Percentiles rank a stretch among this genome's conserved stretches.
phyloP scores from a whole-genome alignment of 345 rosid genomes.

The Lepidium didymum region DNA sequence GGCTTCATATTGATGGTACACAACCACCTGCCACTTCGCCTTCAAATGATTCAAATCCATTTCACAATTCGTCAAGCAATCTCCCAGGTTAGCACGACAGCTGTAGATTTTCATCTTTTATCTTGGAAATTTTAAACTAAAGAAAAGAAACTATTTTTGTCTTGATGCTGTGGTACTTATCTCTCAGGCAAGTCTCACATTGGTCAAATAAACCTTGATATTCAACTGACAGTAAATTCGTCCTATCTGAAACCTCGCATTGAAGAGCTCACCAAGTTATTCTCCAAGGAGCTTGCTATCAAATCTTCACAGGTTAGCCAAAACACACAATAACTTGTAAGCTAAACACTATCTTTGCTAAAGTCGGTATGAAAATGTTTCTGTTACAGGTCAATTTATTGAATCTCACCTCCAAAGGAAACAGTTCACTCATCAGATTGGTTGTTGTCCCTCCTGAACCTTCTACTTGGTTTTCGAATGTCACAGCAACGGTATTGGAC shows the following conservation, averaged over 20 bases:
- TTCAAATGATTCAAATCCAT: constrained; percentile 33
- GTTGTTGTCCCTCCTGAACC: constrained; percentile 52
- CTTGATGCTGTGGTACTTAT: neutral
- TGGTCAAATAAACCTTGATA: constrained; percentile 55
- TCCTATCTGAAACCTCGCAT: constrained; percentile 51
- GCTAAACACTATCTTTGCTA: neutral
- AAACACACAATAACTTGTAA: constrained; percentile 2
- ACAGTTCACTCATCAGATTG: constrained; percentile 46
- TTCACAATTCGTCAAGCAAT: constrained; percentile 24
- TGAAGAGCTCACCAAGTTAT: constrained; percentile 37
- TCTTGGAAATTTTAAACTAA: neutral
- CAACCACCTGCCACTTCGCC: constrained; percentile 39
- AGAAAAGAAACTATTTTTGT: neutral
- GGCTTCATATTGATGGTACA: constrained; percentile 47
- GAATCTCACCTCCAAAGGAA: constrained; percentile 53
- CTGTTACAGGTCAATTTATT: constrained; percentile 56
- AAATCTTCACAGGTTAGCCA: constrained; percentile 56
- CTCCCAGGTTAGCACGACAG: constrained; percentile 9
- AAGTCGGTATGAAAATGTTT: neutral
- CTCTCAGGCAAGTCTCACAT: constrained; percentile 40
- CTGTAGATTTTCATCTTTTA: neutral
- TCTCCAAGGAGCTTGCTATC: constrained; percentile 51
- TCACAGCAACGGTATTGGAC: constrained; percentile 49
- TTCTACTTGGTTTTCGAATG: constrained; percentile 45
- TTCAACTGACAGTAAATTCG: constrained; percentile 42